Evolutionary conservation across 345 rosid genomes (phyloP).

Genomic region (Eucalyptus cloeziana): DNA sequence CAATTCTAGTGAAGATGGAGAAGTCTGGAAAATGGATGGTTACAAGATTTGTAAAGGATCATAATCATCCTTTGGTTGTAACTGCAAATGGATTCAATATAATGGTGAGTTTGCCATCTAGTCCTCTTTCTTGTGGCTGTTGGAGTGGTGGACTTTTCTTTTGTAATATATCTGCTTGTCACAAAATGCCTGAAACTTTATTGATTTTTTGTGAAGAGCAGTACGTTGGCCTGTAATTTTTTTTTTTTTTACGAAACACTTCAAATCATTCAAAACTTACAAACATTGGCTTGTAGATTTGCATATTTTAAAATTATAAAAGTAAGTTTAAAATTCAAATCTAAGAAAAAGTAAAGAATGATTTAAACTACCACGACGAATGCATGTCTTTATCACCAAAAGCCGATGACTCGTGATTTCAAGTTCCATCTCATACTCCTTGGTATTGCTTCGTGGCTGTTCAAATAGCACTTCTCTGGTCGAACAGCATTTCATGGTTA

Average conservation of each 20-base stretch:
- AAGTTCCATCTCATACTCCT: not conserved
- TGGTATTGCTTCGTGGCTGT: not conserved
- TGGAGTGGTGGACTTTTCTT: not conserved
- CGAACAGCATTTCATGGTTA: not conserved
- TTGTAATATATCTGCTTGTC: not conserved
- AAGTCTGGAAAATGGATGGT: conserved; percentile 77
- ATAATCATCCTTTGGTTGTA: conserved; percentile 56
- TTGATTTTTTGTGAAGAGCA: not conserved
- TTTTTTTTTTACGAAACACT: not conserved
- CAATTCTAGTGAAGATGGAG: conserved; percentile 64
- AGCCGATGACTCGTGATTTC: not conserved
- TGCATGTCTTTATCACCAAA: not conserved
- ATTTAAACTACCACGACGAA: not conserved
- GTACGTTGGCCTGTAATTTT: not conserved
- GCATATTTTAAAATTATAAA: not conserved
- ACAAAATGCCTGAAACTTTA: not conserved
- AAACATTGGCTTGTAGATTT: not conserved
- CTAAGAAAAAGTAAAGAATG: not conserved
- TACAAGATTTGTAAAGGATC: conserved; percentile 71
- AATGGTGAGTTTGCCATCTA: conserved; percentile 22
- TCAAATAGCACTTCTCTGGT: not conserved
- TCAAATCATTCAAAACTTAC: not conserved
- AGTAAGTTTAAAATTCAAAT: not conserved
- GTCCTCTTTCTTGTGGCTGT: not conserved
- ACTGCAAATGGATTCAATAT: conserved; percentile 26